Conservation (phyloP, 192 early-diverging fungal genomes). For the Mycoemilia scoparia region DNA sequence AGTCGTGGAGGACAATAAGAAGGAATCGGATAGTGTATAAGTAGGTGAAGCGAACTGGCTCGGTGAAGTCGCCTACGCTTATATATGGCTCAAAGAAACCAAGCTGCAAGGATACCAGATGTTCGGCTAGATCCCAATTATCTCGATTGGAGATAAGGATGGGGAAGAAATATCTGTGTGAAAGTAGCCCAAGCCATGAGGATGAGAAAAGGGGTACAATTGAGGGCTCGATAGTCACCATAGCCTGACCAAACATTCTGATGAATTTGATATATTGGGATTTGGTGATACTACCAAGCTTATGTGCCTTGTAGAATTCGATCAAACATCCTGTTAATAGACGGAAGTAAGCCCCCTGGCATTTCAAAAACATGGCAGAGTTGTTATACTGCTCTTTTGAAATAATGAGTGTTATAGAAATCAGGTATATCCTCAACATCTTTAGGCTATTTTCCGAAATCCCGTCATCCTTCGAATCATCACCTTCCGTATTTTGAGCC, state of each 20-base stretch:
- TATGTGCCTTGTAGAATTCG: slow-evolving; percentile 37
- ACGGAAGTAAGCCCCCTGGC: slow-evolving; percentile 81
- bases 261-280: too few species aligned
- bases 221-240: slow-evolving; percentile 67
- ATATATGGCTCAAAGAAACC: slow-evolving; percentile 77
- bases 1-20: slow-evolving; percentile 85
- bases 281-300: too few species aligned
- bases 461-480: slow-evolving; percentile 31
- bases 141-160: slow-evolving; percentile 56
- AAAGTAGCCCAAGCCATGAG: slow-evolving; percentile 84
- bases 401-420: slow-evolving; percentile 68
- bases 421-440: slow-evolving; percentile 64
- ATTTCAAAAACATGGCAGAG: slow-evolving; percentile 44
- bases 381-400: slow-evolving; percentile 70
- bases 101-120: slow-evolving; percentile 66
- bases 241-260: slow-evolving; percentile 29
- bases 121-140: slow-evolving; percentile 73
- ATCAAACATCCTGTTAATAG: slow-evolving; percentile 67
- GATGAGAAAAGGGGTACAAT: slow-evolving; percentile 86
- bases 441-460: slow-evolving; percentile 34
- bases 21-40: slow-evolving; percentile 76
- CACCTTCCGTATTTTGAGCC: slow-evolving; percentile 29
- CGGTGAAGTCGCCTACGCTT: slow-evolving; percentile 41
- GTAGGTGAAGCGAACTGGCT: slow-evolving; percentile 70
- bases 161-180: slow-evolving; percentile 86